Conservation (phyloP, 495 filamentous ascomycete genomes). For the Cercophora scortea region DNA sequence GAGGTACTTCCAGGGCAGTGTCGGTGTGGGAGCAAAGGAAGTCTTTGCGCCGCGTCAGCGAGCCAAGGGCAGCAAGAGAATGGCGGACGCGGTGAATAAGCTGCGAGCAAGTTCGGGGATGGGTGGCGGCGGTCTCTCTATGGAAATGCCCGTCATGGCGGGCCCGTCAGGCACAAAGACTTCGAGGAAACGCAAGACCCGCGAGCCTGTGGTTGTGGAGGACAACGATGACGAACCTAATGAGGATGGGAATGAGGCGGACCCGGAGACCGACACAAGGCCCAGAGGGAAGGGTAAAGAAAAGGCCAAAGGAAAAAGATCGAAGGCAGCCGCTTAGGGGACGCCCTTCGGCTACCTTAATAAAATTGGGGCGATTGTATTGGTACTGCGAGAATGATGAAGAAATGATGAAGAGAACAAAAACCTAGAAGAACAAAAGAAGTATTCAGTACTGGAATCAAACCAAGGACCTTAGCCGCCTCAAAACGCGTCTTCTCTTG, state of each 20-base stretch:
- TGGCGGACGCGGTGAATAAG: conserved; percentile 72
- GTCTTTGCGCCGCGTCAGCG: conserved; percentile 72
- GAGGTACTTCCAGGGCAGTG: conserved; percentile 57
- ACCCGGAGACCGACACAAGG: not conserved
- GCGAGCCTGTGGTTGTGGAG: conserved; percentile 9
- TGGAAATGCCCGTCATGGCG: conserved; percentile 15
- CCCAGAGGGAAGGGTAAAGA: conserved; percentile 11
- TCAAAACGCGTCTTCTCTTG: no score
- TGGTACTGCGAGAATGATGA: no score
- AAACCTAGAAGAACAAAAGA: no score
- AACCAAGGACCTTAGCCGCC: no score
- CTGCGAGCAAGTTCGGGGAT: conserved; percentile 37
- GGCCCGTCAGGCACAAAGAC: not conserved
- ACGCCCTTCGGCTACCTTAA: no score
- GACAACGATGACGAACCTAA: conserved; percentile 17
- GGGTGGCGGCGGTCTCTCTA: conserved; percentile 8
- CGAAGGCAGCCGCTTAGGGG: conserved; percentile 16
- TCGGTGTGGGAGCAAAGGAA: conserved; percentile 39
- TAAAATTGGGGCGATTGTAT: no score
- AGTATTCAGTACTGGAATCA: no score
- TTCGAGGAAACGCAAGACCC: conserved; percentile 18
- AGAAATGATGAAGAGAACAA: no score
- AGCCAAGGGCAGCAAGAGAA: conserved; percentile 63
- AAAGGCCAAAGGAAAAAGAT: conserved; percentile 24
- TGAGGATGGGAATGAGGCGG: conserved; percentile 13